Base-by-base conservation (phyloP, 805 yeast species). In the Teunomyces gatunensis region DNA sequence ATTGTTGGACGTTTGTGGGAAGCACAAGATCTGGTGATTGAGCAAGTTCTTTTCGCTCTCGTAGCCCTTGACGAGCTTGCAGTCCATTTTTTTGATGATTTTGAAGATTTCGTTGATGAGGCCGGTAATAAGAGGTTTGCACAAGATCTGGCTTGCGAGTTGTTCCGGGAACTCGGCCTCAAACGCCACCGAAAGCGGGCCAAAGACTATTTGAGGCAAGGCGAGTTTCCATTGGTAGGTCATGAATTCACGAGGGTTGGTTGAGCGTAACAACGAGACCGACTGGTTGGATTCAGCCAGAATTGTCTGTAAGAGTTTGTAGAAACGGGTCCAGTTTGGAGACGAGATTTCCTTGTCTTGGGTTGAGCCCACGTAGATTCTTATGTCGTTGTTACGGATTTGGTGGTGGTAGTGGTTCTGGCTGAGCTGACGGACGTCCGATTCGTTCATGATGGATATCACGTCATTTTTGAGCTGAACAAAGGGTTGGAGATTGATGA, bases 141-240 rank as follows among this genome's bases (percentile, higher is more conserved):
- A 92, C 51, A 90, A 73, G 40, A 89, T 85, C 63, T 87, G 89
- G 33, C 74, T 69, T 29, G 76, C 69, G 45, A 91, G 72, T 44
- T 76, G 66, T 32, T 67, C 69, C 1, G 95, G 89, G 53, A 69
- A 75, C 4, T 85, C 81, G 48, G 80, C 78, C 65, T 89, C 96
- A 58, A 91, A 83, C 9, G 88, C 59, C 20, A 90, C 76, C 29
- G 89, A 72, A 39, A 90, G 69, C 4, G 96, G 89, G 63, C 85
- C 87, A 60, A 90, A 81, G 18, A 90, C 84, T 36, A 89, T 80
- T 47, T 81, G 77, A 6, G 96, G 89, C 46, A 89, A 75, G 1
- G 95, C 91, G 47, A 87, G 75, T 61, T 85, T 83, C 96, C 96
- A 90, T 65, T 89, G 94, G 57, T 84, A 84, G 10, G 84, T 79